Conservation (phyloP, 805 yeast species). For the Metschnikowia matae region DNA sequence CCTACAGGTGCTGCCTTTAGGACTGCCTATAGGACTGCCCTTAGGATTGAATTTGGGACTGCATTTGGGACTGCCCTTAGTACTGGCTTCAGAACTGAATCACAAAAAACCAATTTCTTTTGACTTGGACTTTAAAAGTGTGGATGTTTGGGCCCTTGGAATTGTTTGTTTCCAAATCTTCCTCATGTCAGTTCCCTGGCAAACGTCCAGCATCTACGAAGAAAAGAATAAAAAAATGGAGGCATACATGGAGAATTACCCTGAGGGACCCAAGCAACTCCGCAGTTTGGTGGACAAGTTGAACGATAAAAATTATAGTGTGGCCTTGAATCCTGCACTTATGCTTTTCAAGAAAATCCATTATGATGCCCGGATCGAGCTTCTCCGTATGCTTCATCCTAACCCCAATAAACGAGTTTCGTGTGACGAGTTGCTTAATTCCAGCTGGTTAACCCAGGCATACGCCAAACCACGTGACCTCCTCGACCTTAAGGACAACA, state of each 20-base stretch:
- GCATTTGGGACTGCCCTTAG: too few species aligned
- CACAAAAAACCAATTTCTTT: background rate
- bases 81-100: too few species aligned
- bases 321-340: constrained; percentile 29
- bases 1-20: too few species aligned
- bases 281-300: constrained; percentile 22
- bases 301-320: constrained; percentile 19
- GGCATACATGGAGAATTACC: constrained; percentile 26
- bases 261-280: constrained; percentile 21
- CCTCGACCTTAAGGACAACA: constrained; percentile 14
- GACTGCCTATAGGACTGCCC: too few species aligned
- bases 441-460: constrained; percentile 37
- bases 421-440: constrained; percentile 21
- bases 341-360: constrained; percentile 32
- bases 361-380: constrained; percentile 32
- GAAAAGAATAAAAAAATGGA: constrained; percentile 19
- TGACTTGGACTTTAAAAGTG: constrained; percentile 26
- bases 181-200: constrained; percentile 48
- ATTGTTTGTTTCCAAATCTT: constrained; percentile 44
- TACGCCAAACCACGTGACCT: constrained; percentile 39
- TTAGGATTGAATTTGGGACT: too few species aligned
- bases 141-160: constrained; percentile 53
- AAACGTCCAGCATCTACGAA: constrained; percentile 27
- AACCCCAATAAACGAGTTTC: constrained; percentile 21
- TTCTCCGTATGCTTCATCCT: constrained; percentile 35